Evolutionary conservation across 140 eudicot genomes (phyloP).

Genomic region (Ambrosia hybrid): DNA sequence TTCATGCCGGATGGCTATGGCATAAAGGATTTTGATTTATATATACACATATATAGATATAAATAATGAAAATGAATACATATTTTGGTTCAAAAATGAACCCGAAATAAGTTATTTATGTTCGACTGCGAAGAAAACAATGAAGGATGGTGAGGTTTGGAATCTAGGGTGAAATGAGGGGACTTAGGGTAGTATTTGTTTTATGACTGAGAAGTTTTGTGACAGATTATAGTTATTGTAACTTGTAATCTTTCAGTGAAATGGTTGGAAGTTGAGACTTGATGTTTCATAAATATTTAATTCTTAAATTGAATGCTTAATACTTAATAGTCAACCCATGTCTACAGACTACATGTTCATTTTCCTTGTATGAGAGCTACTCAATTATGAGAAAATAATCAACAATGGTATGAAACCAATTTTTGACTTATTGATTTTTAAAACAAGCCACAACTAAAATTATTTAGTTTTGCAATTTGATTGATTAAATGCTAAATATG

Average conservation of each 20-base stretch:
- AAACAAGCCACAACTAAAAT: not conserved
- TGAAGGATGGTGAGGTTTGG: slow-evolving; percentile 21
- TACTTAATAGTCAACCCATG: not conserved
- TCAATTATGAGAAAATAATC: not conserved
- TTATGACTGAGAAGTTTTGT: slow-evolving; percentile 25
- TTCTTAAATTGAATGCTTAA: not conserved
- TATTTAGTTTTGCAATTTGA: no score
- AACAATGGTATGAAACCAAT: not conserved
- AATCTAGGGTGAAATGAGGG: slow-evolving; percentile 45
- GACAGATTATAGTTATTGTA: slow-evolving; percentile 22
- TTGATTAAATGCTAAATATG: no score
- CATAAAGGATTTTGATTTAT: slow-evolving; percentile 26
- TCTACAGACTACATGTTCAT: not conserved
- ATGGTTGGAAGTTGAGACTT: not conserved
- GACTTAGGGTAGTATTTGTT: slow-evolving; percentile 23
- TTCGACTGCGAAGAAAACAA: slow-evolving; percentile 14
- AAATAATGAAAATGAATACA: slow-evolving; percentile 31
- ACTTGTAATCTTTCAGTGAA: slow-evolving; percentile 18
- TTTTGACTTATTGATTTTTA: not conserved
- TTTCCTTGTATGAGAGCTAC: not conserved
- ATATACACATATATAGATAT: slow-evolving; percentile 28
- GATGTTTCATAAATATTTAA: not conserved
- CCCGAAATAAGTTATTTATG: slow-evolving; percentile 40
- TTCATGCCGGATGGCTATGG: slow-evolving; percentile 60
- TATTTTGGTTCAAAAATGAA: slow-evolving; percentile 28